Evolutionary conservation across 805 yeast genomes (phyloP).

Genomic region (Sugiyamaella qingdaonensis): DNA sequence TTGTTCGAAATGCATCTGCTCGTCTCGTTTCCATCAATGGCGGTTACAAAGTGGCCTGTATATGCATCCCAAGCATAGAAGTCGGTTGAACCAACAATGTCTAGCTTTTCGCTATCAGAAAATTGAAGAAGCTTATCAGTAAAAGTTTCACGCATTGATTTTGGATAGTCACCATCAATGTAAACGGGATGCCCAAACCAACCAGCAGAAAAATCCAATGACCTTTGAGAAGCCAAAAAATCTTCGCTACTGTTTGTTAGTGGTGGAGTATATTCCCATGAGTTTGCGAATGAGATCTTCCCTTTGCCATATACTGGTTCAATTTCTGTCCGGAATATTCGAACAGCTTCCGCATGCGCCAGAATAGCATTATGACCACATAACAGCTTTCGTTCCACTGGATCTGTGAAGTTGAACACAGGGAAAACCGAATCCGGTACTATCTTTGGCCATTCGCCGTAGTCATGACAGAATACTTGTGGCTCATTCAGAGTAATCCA

Average conservation of each 20-base stretch:
- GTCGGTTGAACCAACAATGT: constrained; percentile 29
- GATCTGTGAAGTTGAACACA: constrained; percentile 13
- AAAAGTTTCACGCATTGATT: constrained; percentile 25
- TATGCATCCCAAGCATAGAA: constrained; percentile 36
- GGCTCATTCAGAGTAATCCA: constrained; percentile 38
- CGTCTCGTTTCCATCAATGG: constrained; percentile 25
- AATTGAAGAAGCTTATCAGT: constrained; percentile 23
- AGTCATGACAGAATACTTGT: constrained; percentile 21
- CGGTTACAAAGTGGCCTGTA: constrained; percentile 28
- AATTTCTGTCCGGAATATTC: constrained; percentile 27
- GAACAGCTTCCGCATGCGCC: constrained; percentile 29
- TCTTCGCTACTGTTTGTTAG: constrained; percentile 25
- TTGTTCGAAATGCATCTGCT: constrained; percentile 27
- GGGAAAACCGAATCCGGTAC: constrained; percentile 27
- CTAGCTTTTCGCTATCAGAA: constrained; percentile 28
- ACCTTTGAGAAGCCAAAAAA: constrained; percentile 29
- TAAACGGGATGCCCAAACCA: constrained; percentile 34
- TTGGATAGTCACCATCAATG: constrained; percentile 33
- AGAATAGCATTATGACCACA: constrained; percentile 26
- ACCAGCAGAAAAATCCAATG: constrained; percentile 28
- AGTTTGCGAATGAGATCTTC: constrained; percentile 30
- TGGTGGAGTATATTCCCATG: constrained; percentile 32
- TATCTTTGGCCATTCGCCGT: constrained; percentile 19
- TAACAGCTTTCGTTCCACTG: constrained; percentile 7
- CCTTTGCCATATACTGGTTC: constrained; percentile 29